Conservation (phyloP, 1,139 yeast genomes). For the Candida neerlandica region DNA sequence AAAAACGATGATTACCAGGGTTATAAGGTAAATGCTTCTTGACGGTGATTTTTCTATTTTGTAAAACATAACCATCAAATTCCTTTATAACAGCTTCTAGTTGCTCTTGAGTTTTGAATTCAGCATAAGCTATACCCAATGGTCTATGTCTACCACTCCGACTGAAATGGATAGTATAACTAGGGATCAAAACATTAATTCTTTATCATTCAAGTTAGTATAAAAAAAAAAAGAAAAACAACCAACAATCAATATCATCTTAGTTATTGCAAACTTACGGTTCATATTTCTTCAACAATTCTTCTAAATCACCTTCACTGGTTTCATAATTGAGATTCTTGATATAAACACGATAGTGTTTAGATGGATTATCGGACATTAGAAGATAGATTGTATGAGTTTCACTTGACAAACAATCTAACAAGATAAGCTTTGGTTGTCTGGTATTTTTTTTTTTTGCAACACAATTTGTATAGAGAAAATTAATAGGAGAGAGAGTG, state of each 20-base stretch:
- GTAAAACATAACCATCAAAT: conserved; percentile 43
- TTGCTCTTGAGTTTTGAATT: conserved; percentile 50
- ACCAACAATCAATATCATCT: background rate
- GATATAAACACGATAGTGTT: conserved; percentile 59
- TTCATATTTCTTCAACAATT: conserved; percentile 67
- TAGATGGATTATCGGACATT: conserved; percentile 6
- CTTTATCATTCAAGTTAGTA: conserved; percentile 25
- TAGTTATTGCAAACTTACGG: conserved; percentile 17
- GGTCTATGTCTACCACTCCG: conserved; percentile 45
- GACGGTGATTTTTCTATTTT: conserved; percentile 39
- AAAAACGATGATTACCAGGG: conserved; percentile 23
- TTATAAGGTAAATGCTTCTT: conserved; percentile 44
- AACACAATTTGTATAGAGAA: background rate
- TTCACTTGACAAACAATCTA: background rate
- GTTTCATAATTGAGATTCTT: conserved; percentile 81
- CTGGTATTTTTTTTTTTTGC: background rate
- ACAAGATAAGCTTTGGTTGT: background rate
- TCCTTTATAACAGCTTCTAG: conserved; percentile 49
- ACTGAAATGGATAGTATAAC: conserved; percentile 52
- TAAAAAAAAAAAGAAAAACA: conserved; percentile 6
- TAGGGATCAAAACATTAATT: conserved; percentile 52
- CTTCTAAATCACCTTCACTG: conserved; percentile 71
- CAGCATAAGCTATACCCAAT: conserved; percentile 69
- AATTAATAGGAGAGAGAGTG: background rate
- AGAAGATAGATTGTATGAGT: background rate